These are phyloP conservation scores for Aureobasidium mangrovei DNA, from an alignment of 2,329 filamentous ascomycete genomes.

Conservation along the genomic window DNA sequence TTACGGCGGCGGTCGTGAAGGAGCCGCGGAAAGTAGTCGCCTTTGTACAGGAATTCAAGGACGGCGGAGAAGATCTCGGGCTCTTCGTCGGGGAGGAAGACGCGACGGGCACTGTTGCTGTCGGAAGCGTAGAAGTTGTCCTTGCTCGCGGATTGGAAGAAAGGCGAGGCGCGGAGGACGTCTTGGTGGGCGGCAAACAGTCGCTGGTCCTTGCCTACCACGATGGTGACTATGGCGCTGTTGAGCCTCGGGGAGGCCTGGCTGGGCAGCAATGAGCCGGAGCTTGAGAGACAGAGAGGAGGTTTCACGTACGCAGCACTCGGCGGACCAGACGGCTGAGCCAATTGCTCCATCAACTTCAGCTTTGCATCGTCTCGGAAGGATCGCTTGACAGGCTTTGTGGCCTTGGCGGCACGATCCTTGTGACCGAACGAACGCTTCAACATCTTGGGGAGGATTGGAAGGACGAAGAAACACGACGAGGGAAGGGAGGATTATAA, in stretches of 20 bases:
- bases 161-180: slow-evolving; percentile 76
- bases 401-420: slow-evolving; percentile 81
- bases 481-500: slow-evolving; percentile 11
- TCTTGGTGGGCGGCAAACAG: slow-evolving; percentile 95
- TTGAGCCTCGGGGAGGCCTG: slow-evolving; percentile 41
- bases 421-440: slow-evolving; percentile 81
- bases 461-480: slow-evolving; percentile 28
- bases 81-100: slow-evolving; percentile 70
- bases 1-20: slow-evolving; percentile 76
- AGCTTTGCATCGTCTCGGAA: slow-evolving; percentile 71
- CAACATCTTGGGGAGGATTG: slow-evolving; percentile 58
- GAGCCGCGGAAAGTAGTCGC: slow-evolving; percentile 87
- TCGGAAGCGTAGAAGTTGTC: slow-evolving; percentile 29
- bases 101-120: slow-evolving; percentile 61
- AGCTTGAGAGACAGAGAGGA: background rate
- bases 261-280: background rate
- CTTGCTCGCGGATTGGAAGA: slow-evolving; percentile 45
- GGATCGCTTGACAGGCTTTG: slow-evolving; percentile 67
- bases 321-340: slow-evolving; percentile 44
- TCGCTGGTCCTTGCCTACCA: slow-evolving; percentile 74
- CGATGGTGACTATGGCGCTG: slow-evolving; percentile 75
- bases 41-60: slow-evolving; percentile 96
- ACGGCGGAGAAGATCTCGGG: slow-evolving; percentile 88
- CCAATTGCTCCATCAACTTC: slow-evolving; percentile 80
- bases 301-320: slow-evolving; percentile 8